These are phyloP conservation scores for Polygonum aviculare DNA, from an alignment of 148 eudicot species.

Conservation along the genomic window DNA sequence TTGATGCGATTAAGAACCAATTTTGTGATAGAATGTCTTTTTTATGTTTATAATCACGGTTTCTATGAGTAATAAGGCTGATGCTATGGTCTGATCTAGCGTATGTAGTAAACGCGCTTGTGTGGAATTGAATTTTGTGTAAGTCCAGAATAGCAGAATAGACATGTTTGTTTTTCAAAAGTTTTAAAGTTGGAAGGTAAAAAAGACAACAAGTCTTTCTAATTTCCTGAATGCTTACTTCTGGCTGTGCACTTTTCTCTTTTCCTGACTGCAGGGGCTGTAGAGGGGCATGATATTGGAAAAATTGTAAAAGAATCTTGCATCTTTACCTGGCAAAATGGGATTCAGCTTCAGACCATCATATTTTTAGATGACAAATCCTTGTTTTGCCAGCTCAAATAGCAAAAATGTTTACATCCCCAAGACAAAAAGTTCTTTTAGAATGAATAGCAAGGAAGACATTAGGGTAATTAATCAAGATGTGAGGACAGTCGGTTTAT, in stretches of 20 bases:
- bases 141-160: not conserved
- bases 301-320: not conserved
- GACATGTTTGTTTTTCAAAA: not conserved
- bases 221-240: not conserved
- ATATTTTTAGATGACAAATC: constrained; percentile 38
- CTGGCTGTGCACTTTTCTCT: not conserved
- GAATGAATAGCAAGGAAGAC: constrained; percentile 33
- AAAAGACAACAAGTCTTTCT: not conserved
- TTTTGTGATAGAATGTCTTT: not conserved
- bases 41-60: not conserved
- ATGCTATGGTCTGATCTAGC: not conserved
- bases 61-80: too few relatives aligned
- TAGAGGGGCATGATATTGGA: not conserved
- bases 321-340: constrained; percentile 28
- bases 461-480: constrained; percentile 24
- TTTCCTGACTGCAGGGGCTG: not conserved
- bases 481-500: constrained; percentile 27
- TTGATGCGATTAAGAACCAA: not conserved
- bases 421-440: constrained; percentile 29
- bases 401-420: constrained; percentile 20
- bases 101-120: not conserved
- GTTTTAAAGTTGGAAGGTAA: not conserved
- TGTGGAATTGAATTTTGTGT: not conserved
- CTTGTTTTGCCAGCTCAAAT: constrained; percentile 30
- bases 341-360: constrained; percentile 35